A percentile compares a stretch with the other conserved stretches of the same genome.
Conservation (phyloP, 371 early-diverging fungal species). For the Lichtheimia hyalospora region DNA sequence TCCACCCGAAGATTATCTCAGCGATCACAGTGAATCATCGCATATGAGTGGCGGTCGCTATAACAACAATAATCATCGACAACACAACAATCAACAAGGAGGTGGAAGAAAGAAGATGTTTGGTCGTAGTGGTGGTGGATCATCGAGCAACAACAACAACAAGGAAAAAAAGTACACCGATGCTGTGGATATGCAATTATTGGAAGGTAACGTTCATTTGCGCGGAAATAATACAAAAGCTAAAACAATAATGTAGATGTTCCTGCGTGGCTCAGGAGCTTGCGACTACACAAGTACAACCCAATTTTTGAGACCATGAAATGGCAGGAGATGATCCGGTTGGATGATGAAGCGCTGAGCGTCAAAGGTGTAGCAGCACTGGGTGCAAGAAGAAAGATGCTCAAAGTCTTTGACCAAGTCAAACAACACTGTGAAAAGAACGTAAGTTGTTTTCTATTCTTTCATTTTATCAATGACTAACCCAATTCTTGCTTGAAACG, state of each 20-base stretch:
- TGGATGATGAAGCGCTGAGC: constrained; percentile 79
- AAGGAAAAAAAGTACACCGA: constrained; percentile 78
- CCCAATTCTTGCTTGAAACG: not conserved
- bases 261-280: constrained; percentile 87
- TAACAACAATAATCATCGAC: constrained; percentile 1
- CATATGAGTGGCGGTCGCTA: constrained; percentile 34
- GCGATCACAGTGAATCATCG: constrained; percentile 63
- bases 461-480: not conserved
- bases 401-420: constrained; percentile 92
- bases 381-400: constrained; percentile 92
- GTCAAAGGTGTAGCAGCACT: constrained; percentile 88
- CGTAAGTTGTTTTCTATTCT: constrained; percentile 21
- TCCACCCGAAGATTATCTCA: constrained; percentile 43
- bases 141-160: constrained; percentile 7
- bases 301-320: constrained; percentile 77
- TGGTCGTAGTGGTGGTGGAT: constrained; percentile 10
- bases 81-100: constrained; percentile 7
- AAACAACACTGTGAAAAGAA: constrained; percentile 43
- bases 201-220: constrained; percentile 59
- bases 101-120: constrained; percentile 12
- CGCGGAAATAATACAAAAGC: not conserved
- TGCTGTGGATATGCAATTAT: constrained; percentile 69
- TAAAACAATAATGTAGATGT: constrained; percentile 61
- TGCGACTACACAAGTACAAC: constrained; percentile 92
- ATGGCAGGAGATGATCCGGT: constrained; percentile 83